Base-by-base conservation (phyloP, 129 eudicot species). In the Lactuca sativa region DNA sequence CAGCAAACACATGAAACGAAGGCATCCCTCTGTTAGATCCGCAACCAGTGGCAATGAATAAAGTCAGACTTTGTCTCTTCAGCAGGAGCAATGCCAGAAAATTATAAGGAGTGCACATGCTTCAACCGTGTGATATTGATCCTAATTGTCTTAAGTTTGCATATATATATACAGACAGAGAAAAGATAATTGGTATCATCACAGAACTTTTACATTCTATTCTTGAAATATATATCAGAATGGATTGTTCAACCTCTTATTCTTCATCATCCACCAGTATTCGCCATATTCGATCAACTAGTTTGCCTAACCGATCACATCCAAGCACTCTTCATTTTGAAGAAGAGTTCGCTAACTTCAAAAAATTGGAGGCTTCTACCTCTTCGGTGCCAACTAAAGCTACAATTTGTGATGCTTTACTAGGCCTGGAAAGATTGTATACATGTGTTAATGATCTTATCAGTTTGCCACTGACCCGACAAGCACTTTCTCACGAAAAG, bases 271-370 rank as follows among this genome's bases (percentile, higher is more conserved):
- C 62, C 63, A 66, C 51, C 13, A 53, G 36, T 72, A 43, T 17
- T 16, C 62, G 37, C 80, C 82, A 82, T 73, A 67, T 74, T 70
- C 37, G 86, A 69, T 82, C 86, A 55, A 59, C 74, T 54, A 82
- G 86, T 63, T 78, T 78, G 71, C 86, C 86, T 40, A 60, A 55
- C 17, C 21, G 54, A 48, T 74, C 80, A 64, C 82, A 77, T 57
- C 82, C 82, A 6, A 73, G 59, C 53, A 82, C 66, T 56, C 64
- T 78, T 60, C 56, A 53, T 53, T 70, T 82, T 25, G 80, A 82
- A 58, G 65, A 69, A 56, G 77, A 82, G 56, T 59, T 77, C 2
- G 15, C 56, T 5, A 4, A 51, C 21, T 62, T 78, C 64, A 78
- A 47, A 73, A 40, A 69, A n/a, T 7, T 40, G 10, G 72, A 47